A percentile compares a stretch with the other conserved stretches of the same genome.
Evolutionary conservation across 2,329 filamentous ascomycete species (phyloP).

Genomic region (Cladosporium phlei): DNA sequence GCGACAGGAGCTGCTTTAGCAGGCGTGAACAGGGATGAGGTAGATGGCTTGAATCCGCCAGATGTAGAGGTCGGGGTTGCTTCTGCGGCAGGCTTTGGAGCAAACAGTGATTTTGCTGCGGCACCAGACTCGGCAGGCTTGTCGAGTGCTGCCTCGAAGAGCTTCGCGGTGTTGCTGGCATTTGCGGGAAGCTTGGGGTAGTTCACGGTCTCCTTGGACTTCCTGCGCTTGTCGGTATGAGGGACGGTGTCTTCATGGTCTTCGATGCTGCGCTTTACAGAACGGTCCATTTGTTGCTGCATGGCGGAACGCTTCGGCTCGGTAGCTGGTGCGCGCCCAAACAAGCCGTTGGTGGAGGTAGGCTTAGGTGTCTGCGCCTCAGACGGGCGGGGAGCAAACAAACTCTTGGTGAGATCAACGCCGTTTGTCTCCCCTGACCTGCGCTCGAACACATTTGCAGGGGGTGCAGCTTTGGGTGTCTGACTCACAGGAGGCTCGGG

Average conservation of each 20-base stretch:
- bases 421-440: slow-evolving; percentile 4
- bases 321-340: slow-evolving; percentile 22
- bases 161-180: slow-evolving; percentile 28
- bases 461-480: background rate
- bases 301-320: slow-evolving; percentile 20
- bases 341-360: slow-evolving; percentile 16
- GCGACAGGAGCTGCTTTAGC: slow-evolving; percentile 8
- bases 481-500: background rate
- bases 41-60: slow-evolving; percentile 13
- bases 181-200: slow-evolving; percentile 29
- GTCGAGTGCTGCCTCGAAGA: slow-evolving; percentile 29
- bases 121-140: slow-evolving; percentile 18
- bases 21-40: slow-evolving; percentile 8
- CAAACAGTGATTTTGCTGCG: slow-evolving; percentile 18
- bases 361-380: slow-evolving; percentile 19
- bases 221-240: slow-evolving; percentile 29
- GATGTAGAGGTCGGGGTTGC: slow-evolving; percentile 13
- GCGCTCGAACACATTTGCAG: slow-evolving; percentile 1
- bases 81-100: slow-evolving; percentile 6
- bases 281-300: no score
- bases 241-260: slow-evolving; percentile 18
- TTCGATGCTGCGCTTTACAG: slow-evolving; percentile 24
- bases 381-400: slow-evolving; percentile 9
- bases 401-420: slow-evolving; percentile 14
- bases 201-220: slow-evolving; percentile 23